Conservation (phyloP, 345 rosid genomes). For the Eucalyptus viminalis region DNA sequence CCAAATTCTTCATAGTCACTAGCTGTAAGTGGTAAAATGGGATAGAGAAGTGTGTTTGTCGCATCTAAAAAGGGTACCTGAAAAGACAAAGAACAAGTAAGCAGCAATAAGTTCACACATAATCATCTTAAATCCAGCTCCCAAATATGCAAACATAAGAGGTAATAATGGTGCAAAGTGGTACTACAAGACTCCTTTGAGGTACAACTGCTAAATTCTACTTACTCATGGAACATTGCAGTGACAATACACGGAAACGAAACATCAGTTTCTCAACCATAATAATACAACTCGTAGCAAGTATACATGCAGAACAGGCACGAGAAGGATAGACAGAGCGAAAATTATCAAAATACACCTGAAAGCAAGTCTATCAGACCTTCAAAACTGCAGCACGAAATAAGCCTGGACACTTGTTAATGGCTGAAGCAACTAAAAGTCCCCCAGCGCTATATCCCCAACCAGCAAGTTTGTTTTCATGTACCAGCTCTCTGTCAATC, state of each 20-base stretch:
- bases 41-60: conserved; percentile 73
- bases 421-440: conserved; percentile 88
- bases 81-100: not conserved
- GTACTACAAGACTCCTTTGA: not conserved
- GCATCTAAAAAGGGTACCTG: conserved; percentile 94
- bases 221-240: not conserved
- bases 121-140: not conserved
- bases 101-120: not conserved
- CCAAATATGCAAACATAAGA: too few species aligned
- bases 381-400: conserved; percentile 79
- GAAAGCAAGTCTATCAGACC: conserved; percentile 11
- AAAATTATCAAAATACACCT: not conserved
- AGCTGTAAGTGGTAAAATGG: conserved; percentile 67
- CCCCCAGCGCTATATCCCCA: conserved; percentile 97
- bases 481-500: conserved; percentile 48
- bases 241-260: not conserved
- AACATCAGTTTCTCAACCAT: not conserved
- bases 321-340: not conserved
- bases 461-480: conserved; percentile 67
- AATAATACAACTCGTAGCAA: not conserved
- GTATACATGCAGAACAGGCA: not conserved
- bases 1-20: conserved; percentile 93
- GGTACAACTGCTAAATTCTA: not conserved
- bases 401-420: conserved; percentile 53
- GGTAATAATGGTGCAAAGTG: not conserved